phyloP scores from a whole-genome alignment of 2,329 filamentous ascomycete genomes.

The Cladosporium sp. region DNA sequence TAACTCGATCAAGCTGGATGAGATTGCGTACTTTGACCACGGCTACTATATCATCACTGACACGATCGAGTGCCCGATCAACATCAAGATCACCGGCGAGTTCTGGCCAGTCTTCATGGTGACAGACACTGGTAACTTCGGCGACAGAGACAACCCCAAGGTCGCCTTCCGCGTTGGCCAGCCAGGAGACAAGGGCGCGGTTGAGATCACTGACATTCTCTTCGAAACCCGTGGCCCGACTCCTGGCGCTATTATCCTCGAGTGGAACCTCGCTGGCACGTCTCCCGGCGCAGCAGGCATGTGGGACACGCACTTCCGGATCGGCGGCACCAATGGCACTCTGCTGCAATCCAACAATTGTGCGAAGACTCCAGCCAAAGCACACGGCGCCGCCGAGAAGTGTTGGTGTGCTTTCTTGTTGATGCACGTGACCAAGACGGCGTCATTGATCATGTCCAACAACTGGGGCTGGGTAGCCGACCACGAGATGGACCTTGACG shows the following conservation, averaged over 20 bases:
- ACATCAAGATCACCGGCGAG: slow-evolving; percentile 83
- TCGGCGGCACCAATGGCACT: slow-evolving; percentile 51
- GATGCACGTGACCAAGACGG: slow-evolving; percentile 52
- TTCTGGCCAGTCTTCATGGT: slow-evolving; percentile 91
- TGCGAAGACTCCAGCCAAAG: slow-evolving; percentile 67
- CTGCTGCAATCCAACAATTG: slow-evolving; percentile 75
- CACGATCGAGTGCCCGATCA: slow-evolving; percentile 58
- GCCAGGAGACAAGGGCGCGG: slow-evolving; percentile 71
- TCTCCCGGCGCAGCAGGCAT: slow-evolving; percentile 71
- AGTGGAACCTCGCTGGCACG: slow-evolving; percentile 79
- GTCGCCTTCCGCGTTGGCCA: slow-evolving; percentile 85
- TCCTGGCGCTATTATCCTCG: slow-evolving; percentile 83
- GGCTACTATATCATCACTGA: slow-evolving; percentile 62
- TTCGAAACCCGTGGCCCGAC: slow-evolving; percentile 81
- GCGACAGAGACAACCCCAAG: slow-evolving; percentile 71
- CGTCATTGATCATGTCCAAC: slow-evolving; percentile 78
- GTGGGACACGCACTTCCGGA: slow-evolving; percentile 92
- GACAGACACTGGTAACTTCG: slow-evolving; percentile 69
- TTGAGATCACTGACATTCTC: slow-evolving; percentile 86
- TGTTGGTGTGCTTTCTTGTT: slow-evolving; percentile 71
- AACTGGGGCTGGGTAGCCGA: slow-evolving; percentile 91
- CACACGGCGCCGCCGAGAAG: slow-evolving; percentile 52
- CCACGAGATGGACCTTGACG: slow-evolving; percentile 77
- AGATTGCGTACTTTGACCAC: slow-evolving; percentile 65
- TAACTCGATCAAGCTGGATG: slow-evolving; percentile 60